Evolutionary conservation across 202 grass and related monocot species (phyloP).

Genomic region (Miscanthus sacchariflorus): DNA sequence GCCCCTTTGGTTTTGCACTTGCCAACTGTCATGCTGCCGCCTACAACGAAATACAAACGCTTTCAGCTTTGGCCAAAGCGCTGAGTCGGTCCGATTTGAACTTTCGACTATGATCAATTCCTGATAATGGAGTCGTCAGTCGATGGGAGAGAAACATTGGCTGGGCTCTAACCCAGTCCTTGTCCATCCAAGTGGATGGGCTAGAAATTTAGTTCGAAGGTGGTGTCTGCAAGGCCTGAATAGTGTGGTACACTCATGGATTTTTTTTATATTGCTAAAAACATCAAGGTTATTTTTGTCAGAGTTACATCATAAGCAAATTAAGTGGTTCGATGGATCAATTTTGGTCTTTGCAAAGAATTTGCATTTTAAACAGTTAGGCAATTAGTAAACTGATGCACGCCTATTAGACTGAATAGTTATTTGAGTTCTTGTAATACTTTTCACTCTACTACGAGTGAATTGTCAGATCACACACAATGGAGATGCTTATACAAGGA

Average conservation of each 20-base stretch:
- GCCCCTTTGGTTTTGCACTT: not conserved
- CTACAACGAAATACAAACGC: not conserved
- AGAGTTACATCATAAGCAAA: not conserved
- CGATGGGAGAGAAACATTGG: not conserved
- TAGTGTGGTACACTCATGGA: no score
- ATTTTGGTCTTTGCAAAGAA: not conserved
- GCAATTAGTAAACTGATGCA: no score
- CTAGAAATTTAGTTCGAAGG: not conserved
- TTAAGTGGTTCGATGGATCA: not conserved
- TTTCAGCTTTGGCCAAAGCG: not conserved
- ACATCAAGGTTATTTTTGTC: not conserved
- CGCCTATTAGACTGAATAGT: no score
- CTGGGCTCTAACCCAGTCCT: not conserved
- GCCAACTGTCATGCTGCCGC: not conserved
- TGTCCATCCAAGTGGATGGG: not conserved
- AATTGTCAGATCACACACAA: no score
- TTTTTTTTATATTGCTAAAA: not conserved
- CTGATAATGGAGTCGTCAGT: not conserved
- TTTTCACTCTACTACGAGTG: no score
- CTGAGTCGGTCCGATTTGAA: not conserved
- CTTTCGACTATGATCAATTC: not conserved
- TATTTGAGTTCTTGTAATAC: no score
- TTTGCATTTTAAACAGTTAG: not conserved
- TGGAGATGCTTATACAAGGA: no score
- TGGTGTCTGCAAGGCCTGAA: not conserved